Conservation (phyloP, 257 asterid genomes). For the Agastache rugosa region DNA sequence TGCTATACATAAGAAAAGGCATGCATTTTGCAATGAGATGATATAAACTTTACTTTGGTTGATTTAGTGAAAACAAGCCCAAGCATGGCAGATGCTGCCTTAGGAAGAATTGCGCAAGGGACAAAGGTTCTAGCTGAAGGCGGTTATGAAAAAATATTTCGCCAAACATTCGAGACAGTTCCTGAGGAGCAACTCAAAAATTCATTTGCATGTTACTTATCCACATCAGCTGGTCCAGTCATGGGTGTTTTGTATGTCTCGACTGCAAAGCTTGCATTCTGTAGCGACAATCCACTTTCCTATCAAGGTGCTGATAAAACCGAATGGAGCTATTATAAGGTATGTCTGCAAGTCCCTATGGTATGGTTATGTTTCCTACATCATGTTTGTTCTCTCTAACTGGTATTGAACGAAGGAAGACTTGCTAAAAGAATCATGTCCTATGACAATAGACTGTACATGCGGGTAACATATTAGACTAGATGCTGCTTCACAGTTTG, state of each 20-base stretch:
- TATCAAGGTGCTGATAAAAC: slow-evolving; percentile 76
- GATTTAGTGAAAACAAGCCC: slow-evolving; percentile 93
- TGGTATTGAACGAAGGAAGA: not conserved
- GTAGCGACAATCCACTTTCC: slow-evolving; percentile 89
- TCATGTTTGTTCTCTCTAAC: slow-evolving; percentile 23
- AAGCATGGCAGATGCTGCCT: slow-evolving; percentile 92
- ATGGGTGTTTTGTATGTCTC: slow-evolving; percentile 91
- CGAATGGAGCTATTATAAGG: slow-evolving; percentile 99
- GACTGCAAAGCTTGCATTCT: slow-evolving; percentile 86
- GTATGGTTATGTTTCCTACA: slow-evolving; percentile 5
- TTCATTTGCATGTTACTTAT: slow-evolving; percentile 87
- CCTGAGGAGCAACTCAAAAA: slow-evolving; percentile 88
- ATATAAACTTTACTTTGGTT: slow-evolving; percentile 23
- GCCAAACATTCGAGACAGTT: slow-evolving; percentile 89
- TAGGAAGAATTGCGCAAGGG: slow-evolving; percentile 97
- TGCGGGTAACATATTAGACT: not conserved
- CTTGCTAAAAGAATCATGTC: slow-evolving; percentile 11
- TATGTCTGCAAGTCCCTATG: slow-evolving; percentile 36
- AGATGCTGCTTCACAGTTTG: slow-evolving; percentile 19
- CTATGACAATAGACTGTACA: slow-evolving; percentile 15
- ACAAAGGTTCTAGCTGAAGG: slow-evolving; percentile 98
- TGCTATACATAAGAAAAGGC: not conserved
- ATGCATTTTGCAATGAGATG: slow-evolving; percentile 1
- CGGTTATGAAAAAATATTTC: slow-evolving; percentile 93
- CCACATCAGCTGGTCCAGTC: slow-evolving; percentile 99